phyloP scores from a whole-genome alignment of 2,329 filamentous ascomycete species.

The Alternaria consortialis region DNA sequence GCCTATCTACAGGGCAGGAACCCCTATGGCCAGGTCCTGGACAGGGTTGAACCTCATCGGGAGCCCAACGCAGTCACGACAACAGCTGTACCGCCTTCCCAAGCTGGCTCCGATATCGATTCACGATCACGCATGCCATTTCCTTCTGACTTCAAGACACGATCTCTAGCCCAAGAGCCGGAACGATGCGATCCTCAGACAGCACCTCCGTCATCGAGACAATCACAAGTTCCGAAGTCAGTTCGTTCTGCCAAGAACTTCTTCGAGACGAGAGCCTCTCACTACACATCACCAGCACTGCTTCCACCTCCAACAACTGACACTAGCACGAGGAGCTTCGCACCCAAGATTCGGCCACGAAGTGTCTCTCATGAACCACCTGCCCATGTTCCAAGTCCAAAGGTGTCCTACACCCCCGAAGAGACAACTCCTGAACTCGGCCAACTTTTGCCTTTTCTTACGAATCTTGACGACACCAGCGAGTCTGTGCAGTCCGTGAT shows the following conservation, averaged over 20 bases:
- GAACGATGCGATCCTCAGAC: slow-evolving; percentile 10
- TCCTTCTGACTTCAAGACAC: slow-evolving; percentile 30
- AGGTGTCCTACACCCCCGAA: neutral
- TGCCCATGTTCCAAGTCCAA: slow-evolving; percentile 7
- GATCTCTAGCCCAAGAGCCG: slow-evolving; percentile 13
- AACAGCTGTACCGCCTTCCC: slow-evolving; percentile 27
- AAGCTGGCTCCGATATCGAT: slow-evolving; percentile 31
- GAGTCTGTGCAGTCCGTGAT: neutral
- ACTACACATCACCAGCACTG: slow-evolving; percentile 19
- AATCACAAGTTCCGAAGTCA: slow-evolving; percentile 27
- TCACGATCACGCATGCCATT: slow-evolving; percentile 30
- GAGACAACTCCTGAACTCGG: neutral
- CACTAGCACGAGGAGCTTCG: slow-evolving; percentile 11
- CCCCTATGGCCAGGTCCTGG: slow-evolving; percentile 43
- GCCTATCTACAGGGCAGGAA: slow-evolving; percentile 45
- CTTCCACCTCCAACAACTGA: slow-evolving; percentile 19
- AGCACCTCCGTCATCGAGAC: slow-evolving; percentile 13
- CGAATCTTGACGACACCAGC: neutral
- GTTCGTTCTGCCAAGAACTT: slow-evolving; percentile 40
- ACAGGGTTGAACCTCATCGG: slow-evolving; percentile 33
- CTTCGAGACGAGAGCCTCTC: slow-evolving; percentile 40
- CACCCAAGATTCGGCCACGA: slow-evolving; percentile 1
- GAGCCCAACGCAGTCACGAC: slow-evolving; percentile 12
- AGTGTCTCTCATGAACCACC: neutral
- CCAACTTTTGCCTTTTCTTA: neutral